A percentile compares a stretch with the other conserved stretches of the same genome.
phyloP scores from a whole-genome alignment of 2,329 filamentous ascomycete species.

The Beauveria sp. region DNA sequence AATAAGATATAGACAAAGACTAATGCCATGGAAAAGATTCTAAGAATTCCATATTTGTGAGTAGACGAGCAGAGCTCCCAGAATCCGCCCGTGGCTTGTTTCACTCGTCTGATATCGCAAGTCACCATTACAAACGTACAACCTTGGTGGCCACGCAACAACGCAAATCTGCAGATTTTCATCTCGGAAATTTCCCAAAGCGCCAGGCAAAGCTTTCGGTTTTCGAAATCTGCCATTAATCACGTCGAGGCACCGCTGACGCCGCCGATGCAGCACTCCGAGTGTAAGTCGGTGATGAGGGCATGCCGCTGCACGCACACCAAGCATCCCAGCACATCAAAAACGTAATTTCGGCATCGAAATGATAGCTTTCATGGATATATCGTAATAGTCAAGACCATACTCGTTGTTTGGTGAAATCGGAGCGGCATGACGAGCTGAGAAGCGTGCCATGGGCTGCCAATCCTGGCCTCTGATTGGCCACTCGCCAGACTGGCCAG shows the following conservation, averaged over 20 bases:
- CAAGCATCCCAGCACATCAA: not conserved
- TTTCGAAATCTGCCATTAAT: not conserved
- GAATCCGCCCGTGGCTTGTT: conserved; percentile 2
- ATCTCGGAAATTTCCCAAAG: not conserved
- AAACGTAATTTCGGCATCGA: not conserved
- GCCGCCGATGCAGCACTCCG: not conserved
- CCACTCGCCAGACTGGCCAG: not conserved
- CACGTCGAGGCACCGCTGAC: not conserved
- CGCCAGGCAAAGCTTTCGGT: not conserved
- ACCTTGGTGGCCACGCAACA: not conserved
- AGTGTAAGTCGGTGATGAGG: not conserved
- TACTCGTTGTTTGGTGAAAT: not conserved
- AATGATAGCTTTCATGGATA: not conserved
- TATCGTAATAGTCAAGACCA: not conserved
- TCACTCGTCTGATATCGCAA: not conserved
- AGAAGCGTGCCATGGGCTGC: not conserved
- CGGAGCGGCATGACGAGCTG: not conserved
- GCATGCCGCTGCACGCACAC: not conserved
- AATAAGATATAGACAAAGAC: too few relatives aligned
- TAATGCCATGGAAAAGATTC: not conserved
- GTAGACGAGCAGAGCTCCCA: not conserved
- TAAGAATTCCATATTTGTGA: not conserved
- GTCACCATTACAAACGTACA: not conserved
- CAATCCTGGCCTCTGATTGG: conserved; percentile 1
- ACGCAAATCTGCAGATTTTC: not conserved